These are phyloP conservation scores for Hericium rajendrae DNA, from an alignment of 768 basidiomycete species.

Conservation along the genomic window DNA sequence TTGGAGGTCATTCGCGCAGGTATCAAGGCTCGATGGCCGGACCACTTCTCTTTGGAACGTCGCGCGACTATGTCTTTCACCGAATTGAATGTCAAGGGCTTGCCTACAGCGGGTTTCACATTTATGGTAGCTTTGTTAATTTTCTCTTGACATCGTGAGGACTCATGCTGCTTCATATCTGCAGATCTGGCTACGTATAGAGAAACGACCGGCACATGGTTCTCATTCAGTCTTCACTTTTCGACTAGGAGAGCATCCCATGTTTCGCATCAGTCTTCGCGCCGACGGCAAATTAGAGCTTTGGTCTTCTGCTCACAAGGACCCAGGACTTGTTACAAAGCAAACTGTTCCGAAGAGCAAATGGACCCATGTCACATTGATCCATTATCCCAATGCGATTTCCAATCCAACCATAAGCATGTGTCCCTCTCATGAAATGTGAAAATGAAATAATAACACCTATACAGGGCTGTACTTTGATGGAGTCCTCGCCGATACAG, in stretches of 20 bases:
- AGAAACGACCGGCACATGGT: conserved; percentile 27
- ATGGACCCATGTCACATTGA: conserved; percentile 67
- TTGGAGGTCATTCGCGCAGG: conserved; percentile 61
- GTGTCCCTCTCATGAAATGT: conserved; percentile 25
- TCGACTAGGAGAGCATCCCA: conserved; percentile 19
- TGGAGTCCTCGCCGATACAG: conserved; percentile 52
- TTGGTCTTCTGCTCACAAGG: conserved; percentile 28
- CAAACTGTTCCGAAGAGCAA: conserved; percentile 40
- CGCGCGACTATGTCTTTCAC: conserved; percentile 40
- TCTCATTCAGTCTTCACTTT: conserved; percentile 29
- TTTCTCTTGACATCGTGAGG: background rate
- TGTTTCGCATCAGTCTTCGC: conserved; percentile 39
- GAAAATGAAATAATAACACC: background rate
- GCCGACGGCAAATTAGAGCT: conserved; percentile 51
- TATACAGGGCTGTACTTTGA: conserved; percentile 65
- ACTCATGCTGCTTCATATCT: background rate
- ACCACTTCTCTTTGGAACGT: conserved; percentile 64
- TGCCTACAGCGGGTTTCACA: conserved; percentile 59
- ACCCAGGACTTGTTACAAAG: conserved; percentile 34
- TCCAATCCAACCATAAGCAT: conserved; percentile 52
- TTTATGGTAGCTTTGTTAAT: conserved; percentile 42
- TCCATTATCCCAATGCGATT: conserved; percentile 50
- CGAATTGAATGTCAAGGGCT: conserved; percentile 37
- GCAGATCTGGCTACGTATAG: conserved; percentile 43
- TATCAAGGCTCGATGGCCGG: conserved; percentile 70